Evolutionary conservation across 163 green algal species (phyloP).

Genomic region (Chlorella variabilis): DNA sequence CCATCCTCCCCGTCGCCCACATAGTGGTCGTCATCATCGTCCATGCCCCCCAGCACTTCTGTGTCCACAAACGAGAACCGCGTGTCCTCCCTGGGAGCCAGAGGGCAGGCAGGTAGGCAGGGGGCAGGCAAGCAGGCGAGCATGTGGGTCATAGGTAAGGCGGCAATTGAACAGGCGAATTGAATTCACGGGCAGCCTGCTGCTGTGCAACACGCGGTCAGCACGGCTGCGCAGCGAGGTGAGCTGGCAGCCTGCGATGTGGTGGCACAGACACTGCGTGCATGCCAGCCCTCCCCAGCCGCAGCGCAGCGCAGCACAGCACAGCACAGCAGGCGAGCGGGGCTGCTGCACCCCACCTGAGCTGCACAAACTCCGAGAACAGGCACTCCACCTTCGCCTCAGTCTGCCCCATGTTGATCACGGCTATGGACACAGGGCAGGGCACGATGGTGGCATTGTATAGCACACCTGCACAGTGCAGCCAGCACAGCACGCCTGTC

Average conservation of each 20-base stretch:
- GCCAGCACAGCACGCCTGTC: background rate
- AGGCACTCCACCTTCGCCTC: slow-evolving; percentile 56
- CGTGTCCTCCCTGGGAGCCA: slow-evolving; percentile 20
- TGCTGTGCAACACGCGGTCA: too few relatives aligned
- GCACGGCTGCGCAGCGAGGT: too few relatives aligned
- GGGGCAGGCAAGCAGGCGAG: too few relatives aligned
- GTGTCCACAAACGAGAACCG: slow-evolving; percentile 13
- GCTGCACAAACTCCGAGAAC: slow-evolving; percentile 45
- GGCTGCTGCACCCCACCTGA: too few relatives aligned
- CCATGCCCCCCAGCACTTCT: background rate
- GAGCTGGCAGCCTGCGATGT: too few relatives aligned
- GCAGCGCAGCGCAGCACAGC: too few relatives aligned
- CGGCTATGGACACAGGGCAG: slow-evolving; percentile 30
- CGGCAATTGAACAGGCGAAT: too few relatives aligned
- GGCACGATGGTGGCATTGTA: slow-evolving; percentile 48
- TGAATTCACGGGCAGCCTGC: too few relatives aligned
- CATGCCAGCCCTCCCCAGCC: too few relatives aligned
- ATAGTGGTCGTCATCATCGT: slow-evolving; percentile 21
- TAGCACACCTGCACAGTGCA: slow-evolving; percentile 34
- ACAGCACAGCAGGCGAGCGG: too few relatives aligned
- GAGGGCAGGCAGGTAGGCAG: background rate
- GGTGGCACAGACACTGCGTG: too few relatives aligned
- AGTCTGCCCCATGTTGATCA: slow-evolving; percentile 46
- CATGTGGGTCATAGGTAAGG: too few relatives aligned
- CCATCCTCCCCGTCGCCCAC: background rate